Evolutionary conservation across 345 rosid genomes (phyloP).

Genomic region (Odontarrhena argentea): DNA sequence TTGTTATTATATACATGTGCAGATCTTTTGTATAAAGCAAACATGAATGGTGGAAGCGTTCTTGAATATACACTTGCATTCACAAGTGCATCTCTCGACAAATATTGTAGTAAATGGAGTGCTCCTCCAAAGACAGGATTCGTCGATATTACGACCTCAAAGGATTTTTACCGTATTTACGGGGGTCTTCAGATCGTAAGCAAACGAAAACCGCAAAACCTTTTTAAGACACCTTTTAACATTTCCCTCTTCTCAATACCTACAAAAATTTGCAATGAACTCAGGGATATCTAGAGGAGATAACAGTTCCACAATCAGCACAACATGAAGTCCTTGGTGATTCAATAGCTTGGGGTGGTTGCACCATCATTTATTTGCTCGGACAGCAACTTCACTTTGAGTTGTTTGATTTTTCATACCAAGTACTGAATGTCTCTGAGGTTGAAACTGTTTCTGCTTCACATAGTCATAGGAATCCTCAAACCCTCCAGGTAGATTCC

Average conservation of each 20-base stretch:
- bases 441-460: constrained; percentile 72
- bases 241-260: constrained; percentile 8
- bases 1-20: constrained; percentile 38
- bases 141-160: constrained; percentile 92
- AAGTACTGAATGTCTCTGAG: constrained; percentile 94
- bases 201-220: constrained; percentile 24
- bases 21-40: constrained; percentile 97
- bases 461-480: constrained; percentile 60
- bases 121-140: constrained; percentile 96
- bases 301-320: constrained; percentile 48
- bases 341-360: constrained; percentile 98
- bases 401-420: constrained; percentile 93
- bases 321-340: constrained; percentile 80
- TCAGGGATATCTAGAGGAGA: constrained; percentile 88
- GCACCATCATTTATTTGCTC: constrained; percentile 91
- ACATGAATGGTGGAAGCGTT: constrained; percentile 84
- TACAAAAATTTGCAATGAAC: constrained; percentile 23
- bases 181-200: constrained; percentile 98
- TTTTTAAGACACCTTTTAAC: neutral
- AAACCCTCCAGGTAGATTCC: constrained; percentile 59
- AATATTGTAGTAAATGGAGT: constrained; percentile 95
- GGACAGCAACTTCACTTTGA: constrained; percentile 98
- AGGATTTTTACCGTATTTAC: constrained; percentile 88
- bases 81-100: constrained; percentile 92
- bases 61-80: constrained; percentile 98